Conservation (phyloP, 306 rosid genomes). For the Pueraria montana region DNA sequence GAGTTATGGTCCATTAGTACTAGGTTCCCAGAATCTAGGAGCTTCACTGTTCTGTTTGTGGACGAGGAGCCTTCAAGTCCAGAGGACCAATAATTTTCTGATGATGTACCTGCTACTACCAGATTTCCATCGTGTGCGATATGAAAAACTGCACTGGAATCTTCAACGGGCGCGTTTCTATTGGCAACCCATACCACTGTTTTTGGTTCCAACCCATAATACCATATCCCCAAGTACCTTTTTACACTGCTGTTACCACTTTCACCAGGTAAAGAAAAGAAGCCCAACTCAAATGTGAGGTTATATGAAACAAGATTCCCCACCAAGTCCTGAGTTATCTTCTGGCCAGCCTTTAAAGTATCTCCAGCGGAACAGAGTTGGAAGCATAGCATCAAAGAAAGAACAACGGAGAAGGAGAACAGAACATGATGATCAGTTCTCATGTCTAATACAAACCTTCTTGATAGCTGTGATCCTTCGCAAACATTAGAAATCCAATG, state of each 20-base stretch:
- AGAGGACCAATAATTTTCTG: conserved; percentile 24
- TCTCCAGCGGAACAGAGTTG: background rate
- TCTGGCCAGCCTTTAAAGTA: background rate
- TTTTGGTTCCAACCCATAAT: background rate
- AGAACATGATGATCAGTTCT: background rate
- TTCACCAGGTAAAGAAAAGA: conserved; percentile 54
- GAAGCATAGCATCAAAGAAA: background rate
- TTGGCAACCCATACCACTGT: conserved; percentile 67
- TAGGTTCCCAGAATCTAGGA: conserved; percentile 63
- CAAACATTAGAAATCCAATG: no score
- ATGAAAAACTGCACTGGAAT: conserved; percentile 39
- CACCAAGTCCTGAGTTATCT: background rate
- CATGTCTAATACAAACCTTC: background rate
- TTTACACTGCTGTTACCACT: background rate
- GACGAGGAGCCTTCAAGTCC: background rate
- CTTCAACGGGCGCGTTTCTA: background rate
- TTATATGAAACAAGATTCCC: conserved; percentile 47
- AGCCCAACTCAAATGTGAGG: conserved; percentile 49
- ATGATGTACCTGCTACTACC: background rate
- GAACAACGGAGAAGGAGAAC: background rate
- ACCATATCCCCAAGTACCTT: conserved; percentile 64
- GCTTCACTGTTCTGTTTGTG: conserved; percentile 26
- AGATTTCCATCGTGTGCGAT: conserved; percentile 52
- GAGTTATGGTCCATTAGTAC: conserved; percentile 15
- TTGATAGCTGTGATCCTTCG: no score